These are phyloP conservation scores for Fusarium luffae DNA, from an alignment of 2,329 filamentous ascomycete genomes.

Conservation along the genomic window DNA sequence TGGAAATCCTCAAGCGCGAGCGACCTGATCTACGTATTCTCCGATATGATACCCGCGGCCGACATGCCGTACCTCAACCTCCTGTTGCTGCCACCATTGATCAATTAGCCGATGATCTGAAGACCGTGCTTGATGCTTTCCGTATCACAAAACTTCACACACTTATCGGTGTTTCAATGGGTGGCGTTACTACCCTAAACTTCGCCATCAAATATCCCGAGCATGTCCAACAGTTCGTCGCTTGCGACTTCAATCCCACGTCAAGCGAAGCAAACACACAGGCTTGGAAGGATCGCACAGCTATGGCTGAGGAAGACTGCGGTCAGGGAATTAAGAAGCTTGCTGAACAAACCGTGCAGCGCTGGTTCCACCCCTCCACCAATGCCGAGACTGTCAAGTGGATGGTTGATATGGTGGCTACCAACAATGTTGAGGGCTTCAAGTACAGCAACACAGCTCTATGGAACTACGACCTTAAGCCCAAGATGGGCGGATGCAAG, in stretches of 20 bases:
- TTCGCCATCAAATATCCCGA: constrained; percentile 74
- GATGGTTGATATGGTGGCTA: constrained; percentile 75
- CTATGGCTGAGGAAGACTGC: constrained; percentile 68
- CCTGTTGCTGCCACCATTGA: constrained; percentile 68
- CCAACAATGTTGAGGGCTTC: constrained; percentile 78
- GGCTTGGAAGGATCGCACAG: constrained; percentile 83
- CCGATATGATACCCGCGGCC: constrained; percentile 81
- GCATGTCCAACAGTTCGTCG: constrained; percentile 70
- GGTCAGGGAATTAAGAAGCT: constrained; percentile 72
- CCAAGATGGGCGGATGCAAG: constrained; percentile 62
- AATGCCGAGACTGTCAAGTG: constrained; percentile 61
- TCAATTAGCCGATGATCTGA: constrained; percentile 74
- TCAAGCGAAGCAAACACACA: constrained; percentile 79
- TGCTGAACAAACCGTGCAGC: constrained; percentile 75
- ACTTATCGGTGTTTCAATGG: constrained; percentile 82
- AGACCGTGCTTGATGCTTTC: constrained; percentile 73
- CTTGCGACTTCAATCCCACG: constrained; percentile 82
- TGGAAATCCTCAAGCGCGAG: constrained; percentile 68
- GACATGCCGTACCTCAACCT: constrained; percentile 61
- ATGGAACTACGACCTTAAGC: constrained; percentile 75
- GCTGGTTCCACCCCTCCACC: constrained; percentile 79
- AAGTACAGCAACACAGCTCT: constrained; percentile 74
- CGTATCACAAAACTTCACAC: constrained; percentile 73
- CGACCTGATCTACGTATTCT: constrained; percentile 77
- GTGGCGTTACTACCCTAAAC: constrained; percentile 81